phyloP scores from a whole-genome alignment of 139 green algal genomes.

The Chlamydomonas sp. region DNA sequence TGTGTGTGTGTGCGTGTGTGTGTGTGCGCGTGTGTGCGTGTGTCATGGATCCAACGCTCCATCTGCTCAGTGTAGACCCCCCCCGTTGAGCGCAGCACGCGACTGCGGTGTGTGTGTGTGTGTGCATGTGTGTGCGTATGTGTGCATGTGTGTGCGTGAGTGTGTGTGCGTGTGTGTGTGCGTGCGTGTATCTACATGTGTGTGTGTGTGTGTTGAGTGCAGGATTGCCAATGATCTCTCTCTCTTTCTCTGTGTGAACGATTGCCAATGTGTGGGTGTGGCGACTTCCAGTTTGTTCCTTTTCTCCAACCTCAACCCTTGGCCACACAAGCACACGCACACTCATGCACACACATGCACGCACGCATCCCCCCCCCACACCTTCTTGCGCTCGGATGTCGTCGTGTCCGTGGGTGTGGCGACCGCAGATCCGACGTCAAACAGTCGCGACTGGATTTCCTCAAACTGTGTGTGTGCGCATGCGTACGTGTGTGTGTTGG shows the following conservation, averaged over 20 bases:
- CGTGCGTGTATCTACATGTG: too few species aligned
- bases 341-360: constrained; percentile 43
- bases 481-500: not conserved
- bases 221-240: too few species aligned
- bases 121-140: too few species aligned
- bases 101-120: too few species aligned
- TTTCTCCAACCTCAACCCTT: not conserved
- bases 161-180: too few species aligned
- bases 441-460: constrained; percentile 78
- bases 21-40: not conserved
- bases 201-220: too few species aligned
- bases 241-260: too few species aligned
- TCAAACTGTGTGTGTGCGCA: constrained; percentile 46
- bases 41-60: too few species aligned
- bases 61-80: too few species aligned
- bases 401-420: constrained; percentile 72
- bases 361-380: too few species aligned
- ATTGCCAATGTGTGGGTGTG: not conserved
- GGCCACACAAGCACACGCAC: not conserved
- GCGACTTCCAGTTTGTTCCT: not conserved
- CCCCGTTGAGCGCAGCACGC: too few species aligned
- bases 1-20: not conserved
- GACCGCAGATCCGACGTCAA: constrained; percentile 86
- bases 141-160: too few species aligned
- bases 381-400: constrained; percentile 51